phyloP scores from a whole-genome alignment of 1,139 yeast species.

The Debaryomyces subglobosus region DNA sequence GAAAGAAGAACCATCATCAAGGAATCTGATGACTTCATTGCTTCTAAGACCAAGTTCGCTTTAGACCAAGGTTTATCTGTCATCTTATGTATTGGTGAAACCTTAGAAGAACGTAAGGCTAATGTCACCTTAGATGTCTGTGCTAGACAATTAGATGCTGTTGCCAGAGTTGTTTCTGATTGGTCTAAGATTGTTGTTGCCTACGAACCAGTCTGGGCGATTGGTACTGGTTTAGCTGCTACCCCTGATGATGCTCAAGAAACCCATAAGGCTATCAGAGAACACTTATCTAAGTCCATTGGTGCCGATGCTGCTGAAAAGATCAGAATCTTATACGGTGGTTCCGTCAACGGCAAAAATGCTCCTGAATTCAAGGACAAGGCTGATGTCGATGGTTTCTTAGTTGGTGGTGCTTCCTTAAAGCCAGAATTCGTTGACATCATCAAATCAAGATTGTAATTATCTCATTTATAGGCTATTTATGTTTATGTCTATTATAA shows the following conservation, averaged over 20 bases:
- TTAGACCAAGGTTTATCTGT: constrained; percentile 85
- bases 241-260: constrained; percentile 97
- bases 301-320: constrained; percentile 76
- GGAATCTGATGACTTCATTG: constrained; percentile 90
- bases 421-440: constrained; percentile 98
- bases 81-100: constrained; percentile 96
- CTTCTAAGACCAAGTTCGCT: constrained; percentile 94
- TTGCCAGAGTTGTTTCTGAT: constrained; percentile 77
- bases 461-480: constrained; percentile 1
- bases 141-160: constrained; percentile 90
- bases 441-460: constrained; percentile 84
- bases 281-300: constrained; percentile 73
- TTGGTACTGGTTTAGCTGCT: constrained; percentile 99
- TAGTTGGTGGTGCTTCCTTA: constrained; percentile 99
- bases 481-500: neutral
- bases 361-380: constrained; percentile 89
- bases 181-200: constrained; percentile 95
- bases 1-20: constrained; percentile 95
- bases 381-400: constrained; percentile 95
- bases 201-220: constrained; percentile 99
- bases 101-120: constrained; percentile 91
- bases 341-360: constrained; percentile 96
- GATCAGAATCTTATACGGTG: constrained; percentile 96
- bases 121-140: constrained; percentile 85
- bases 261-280: constrained; percentile 89